Base-by-base conservation (phyloP, 139 green algal genomes). In the Bryopsis sp. region DNA sequence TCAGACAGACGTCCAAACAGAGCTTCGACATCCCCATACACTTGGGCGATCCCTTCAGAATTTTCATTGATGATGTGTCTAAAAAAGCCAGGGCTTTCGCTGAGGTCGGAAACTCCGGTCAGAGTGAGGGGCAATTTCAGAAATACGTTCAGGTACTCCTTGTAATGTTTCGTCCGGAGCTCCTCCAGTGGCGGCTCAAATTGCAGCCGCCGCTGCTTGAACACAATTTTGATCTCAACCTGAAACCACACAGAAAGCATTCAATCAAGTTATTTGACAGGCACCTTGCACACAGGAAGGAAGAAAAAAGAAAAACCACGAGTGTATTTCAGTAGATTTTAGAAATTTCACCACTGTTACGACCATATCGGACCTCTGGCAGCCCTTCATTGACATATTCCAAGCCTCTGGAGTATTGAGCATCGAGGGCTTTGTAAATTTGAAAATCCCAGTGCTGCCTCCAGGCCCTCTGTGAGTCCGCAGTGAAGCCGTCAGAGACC, bases 361-460 rank as follows among this genome's bases (percentile, higher is more conserved):
- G 43, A 50, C 43, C 43, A 19, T 19, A 48, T 24, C 57, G 29
- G 22, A 81, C 70, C 48, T 83, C 77, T 33, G 88, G 84, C 64
- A 91, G 72, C 1, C 58, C 81, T 62, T 86, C 79, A 76, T 88
- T 87, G 64, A 91, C 82, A 61, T 63, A 72, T 60, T 86, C 79
- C 37, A 94, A 73, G 2, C 86, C 85, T 22, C 73, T 73, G 8
- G 72, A 46, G 75, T 88, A 94, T 76, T 92, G 87, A 67, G 84
- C 81, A 60, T 88, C 77, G 47, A 94, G 75, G 24, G 82, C 84
- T 74, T 90, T 88, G 70, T 84, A 79, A 38, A 94, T 76, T 78
- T 94, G 87, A 70, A 86, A 82, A 78, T 94, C 87, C 87, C 87
- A 94, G 71, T 92, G 84, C 71, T 89, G 77, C 2, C 88, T 77